Evolutionary conservation across 2,329 filamentous ascomycete genomes (phyloP).

Genomic region (Calycina herbarum): DNA sequence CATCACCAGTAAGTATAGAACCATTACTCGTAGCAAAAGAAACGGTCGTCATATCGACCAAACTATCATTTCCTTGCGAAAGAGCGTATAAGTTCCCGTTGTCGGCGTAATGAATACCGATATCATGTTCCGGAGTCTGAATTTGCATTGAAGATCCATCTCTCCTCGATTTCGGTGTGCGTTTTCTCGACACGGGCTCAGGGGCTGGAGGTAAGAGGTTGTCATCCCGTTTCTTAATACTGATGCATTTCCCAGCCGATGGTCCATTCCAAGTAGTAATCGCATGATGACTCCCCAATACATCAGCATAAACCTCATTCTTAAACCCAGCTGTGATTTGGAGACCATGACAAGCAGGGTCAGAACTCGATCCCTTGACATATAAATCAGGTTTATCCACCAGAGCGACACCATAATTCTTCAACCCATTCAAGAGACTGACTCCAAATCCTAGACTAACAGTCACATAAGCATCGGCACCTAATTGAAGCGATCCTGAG

Average conservation of each 20-base stretch:
- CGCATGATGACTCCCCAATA: conserved; percentile 10
- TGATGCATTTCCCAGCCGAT: conserved; percentile 7
- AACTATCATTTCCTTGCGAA: conserved; percentile 3
- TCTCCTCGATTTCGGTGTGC: not conserved
- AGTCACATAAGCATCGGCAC: conserved; percentile 11
- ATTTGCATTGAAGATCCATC: conserved; percentile 5
- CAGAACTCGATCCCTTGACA: not conserved
- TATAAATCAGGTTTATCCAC: conserved; percentile 17
- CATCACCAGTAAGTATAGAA: conserved; percentile 13
- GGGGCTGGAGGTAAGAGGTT: not conserved
- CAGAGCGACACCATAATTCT: conserved; percentile 11
- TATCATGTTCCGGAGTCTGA: conserved; percentile 8
- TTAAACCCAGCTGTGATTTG: conserved; percentile 12
- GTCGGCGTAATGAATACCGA: conserved; percentile 16
- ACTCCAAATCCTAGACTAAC: conserved; percentile 15
- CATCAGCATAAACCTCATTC: conserved; percentile 16
- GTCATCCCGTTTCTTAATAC: conserved; percentile 10
- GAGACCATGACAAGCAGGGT: conserved; percentile 7
- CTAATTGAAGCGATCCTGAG: not conserved
- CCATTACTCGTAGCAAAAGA: conserved; percentile 6
- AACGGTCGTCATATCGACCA: conserved; percentile 15
- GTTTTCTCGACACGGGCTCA: not conserved
- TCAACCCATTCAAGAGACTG: conserved; percentile 14
- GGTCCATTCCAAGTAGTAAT: conserved; percentile 14
- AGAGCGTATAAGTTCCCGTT: conserved; percentile 15